Base-by-base conservation (phyloP, 352 stramenopile genomes). In the Globisporangium mamillatum region DNA sequence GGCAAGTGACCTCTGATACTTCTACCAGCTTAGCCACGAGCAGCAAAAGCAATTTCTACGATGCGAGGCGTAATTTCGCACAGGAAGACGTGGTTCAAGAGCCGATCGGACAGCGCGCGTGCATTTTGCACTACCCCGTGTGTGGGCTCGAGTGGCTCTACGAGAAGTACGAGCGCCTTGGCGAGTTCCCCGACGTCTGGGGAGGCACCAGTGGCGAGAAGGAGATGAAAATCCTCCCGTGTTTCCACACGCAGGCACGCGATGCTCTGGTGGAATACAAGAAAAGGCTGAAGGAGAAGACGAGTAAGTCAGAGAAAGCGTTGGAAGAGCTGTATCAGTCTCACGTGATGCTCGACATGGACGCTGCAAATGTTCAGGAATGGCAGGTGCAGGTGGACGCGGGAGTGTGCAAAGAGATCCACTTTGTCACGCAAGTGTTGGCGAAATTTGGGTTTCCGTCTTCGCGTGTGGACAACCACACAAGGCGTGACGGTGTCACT, bases 81-180 rank as follows among this genome's bases (percentile, higher is more conserved):
- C 48, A 60, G 64, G n/a, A 41, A 5, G 20, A 64, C 54, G 64
- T 52, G n/a, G 24, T 25, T 7, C 1, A 36, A 32, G 59, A 56
- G 41, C 52, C 44, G 27, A 36, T 9, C 25, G 69, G 52, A 1
- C 8, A 41, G 20, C 67, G 63, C 14, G 64, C 64, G 22, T 74
- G 66, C 24, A 52, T 82, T 14, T 44, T 83, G 38, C 76, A 81
- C 63, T 83, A 76, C 46, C 74, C 76, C 0, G 74, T 83, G 12
- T 81, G 76, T 54, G 76, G 76, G 0, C 16, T 79, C 4, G 74
- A 83, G 63, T 83, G 76, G 76, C 66, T 83, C 1, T 7, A 5
- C n/a, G 72, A 80, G 1, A 83, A 83, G 60, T 83, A 83, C 56
- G 66, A 56, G 34, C 74, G 72, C 1, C 67, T 83, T 0, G 74